Evolutionary conservation across 176 grass and related monocot genomes (phyloP), one percentile per base, ranked within the genome.

Genomic region (Musa itinerans): DNA sequence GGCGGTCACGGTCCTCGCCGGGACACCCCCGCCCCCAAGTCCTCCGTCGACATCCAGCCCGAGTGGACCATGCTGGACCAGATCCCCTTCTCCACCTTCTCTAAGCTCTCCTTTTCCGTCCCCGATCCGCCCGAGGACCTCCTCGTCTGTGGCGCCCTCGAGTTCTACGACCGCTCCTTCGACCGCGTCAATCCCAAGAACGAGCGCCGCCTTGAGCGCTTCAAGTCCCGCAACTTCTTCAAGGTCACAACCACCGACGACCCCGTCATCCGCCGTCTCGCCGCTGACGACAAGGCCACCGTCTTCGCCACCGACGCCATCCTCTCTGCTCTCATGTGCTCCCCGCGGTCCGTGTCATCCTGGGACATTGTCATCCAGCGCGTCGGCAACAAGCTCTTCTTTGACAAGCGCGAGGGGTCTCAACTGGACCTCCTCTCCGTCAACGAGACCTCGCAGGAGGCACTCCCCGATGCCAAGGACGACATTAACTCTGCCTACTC

Each of bases 171-270:
- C 22, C 69, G 50, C 69, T 72, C 69, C 50, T 72, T 54, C 48
- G 69, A 72, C 50, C 50, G 69, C 34, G 20, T 72, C 69, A 72
- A 72, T 22, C 69, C 69, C 69, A 72, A 72, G 69, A 72, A 72
- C 50, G 69, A 72, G 69, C 69, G 69, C 48, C 69, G 69, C 50
- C 69, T 72, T 0, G 69, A 72, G 50, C 34, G 69, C 15, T 72
- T 72, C n/a, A 72, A 72, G 20, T 72, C 69, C n/a, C 69, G 69
- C 69, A 72, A 72, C 34, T 72, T 72, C 69, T 72, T 72, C 50
- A 72, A 72, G 50, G 69, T 72, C 49, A 72, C 69, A 8, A 72
- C 69, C 50, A 72, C 69, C 20, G 69, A 72, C 69, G 69, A 72
- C 50, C 69, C 69, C 10, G 50, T 72, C 17, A 72, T 72, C 49